phyloP scores from a whole-genome alignment of 1,139 yeast species.

The Yamadazyma buinensis region DNA sequence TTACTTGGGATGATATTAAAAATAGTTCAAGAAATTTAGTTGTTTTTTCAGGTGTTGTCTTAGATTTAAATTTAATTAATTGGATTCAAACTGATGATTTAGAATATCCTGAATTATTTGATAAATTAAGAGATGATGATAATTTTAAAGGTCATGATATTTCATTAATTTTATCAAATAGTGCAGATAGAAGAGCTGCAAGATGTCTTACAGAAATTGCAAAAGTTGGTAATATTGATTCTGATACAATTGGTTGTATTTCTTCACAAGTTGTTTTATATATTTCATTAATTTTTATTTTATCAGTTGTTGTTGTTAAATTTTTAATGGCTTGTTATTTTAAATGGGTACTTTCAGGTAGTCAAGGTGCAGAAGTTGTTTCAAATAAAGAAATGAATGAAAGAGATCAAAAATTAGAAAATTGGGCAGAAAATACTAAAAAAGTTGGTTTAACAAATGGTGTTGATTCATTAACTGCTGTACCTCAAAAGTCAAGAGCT shows the following conservation, averaged over 20 bases:
- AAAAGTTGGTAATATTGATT: conserved; percentile 85
- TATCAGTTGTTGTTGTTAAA: conserved; percentile 72
- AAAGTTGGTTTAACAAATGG: conserved; percentile 13
- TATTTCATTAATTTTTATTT: conserved; percentile 77
- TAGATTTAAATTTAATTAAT: conserved; percentile 70
- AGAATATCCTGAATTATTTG: conserved; percentile 69
- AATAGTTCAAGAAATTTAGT: conserved; percentile 73
- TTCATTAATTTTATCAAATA: conserved; percentile 68
- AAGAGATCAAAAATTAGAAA: conserved; percentile 63
- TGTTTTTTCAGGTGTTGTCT: conserved; percentile 83
- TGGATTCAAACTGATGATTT: conserved; percentile 72
- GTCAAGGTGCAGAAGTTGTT: conserved; percentile 73
- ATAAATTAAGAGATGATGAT: conserved; percentile 53
- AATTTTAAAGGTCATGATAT: conserved; percentile 74
- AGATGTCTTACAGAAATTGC: conserved; percentile 84
- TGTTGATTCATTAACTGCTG: conserved; percentile 32
- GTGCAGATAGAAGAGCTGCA: conserved; percentile 67
- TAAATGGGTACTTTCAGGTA: conserved; percentile 74
- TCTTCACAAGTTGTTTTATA: conserved; percentile 82
- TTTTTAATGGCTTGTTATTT: conserved; percentile 86
- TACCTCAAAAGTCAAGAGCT: conserved; percentile 51
- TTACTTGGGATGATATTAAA: conserved; percentile 83
- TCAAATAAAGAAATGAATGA: conserved; percentile 45
- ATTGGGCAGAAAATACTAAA: conserved; percentile 60
- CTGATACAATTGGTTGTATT: conserved; percentile 92